Evolutionary conservation across 108 stramenopile species (phyloP), one percentile per base, ranked within the genome.

Genomic region (Skeletonema tropicum): DNA sequence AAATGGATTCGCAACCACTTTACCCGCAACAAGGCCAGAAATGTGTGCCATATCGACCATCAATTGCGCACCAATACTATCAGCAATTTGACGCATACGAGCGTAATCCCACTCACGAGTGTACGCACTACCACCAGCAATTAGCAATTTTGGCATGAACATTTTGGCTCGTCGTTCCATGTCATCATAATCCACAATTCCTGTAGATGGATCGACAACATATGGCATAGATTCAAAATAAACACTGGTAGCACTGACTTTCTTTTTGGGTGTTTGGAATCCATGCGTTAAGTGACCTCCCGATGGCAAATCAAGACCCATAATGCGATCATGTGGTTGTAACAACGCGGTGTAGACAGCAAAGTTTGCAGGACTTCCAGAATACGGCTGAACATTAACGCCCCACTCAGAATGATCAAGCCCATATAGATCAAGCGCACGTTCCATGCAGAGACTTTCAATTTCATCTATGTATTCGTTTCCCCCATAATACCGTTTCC

Each of bases 1-100:
- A 85, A 99, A 99, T 19, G 99, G 99, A 83, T 76, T 91, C 4
- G 63, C 75, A 8, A 87, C 97, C 26, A 97, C 97, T 42, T 83
- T 71, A 3, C 95, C 97, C 15, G 98, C 98, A 33, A 99, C 98
- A 3, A 99, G 88, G 55, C 99, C 99, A 2, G 97, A 98, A 66
- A 98, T 96, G 82, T 99, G 99, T 9, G 98, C 98, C 99, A 99
- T 99, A 84, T 99, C 99, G 21, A 97, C 97, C 95, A 99, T 94
- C 38, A 99, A 83, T 68, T 97, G 68, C 6, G 99, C 92, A 30
- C 98, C 98, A 57, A 99, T 94, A 25, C 87, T 87, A 73, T 99
- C 97, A 19, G 99, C 99, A 78, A 98, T 99, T 59, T 90, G 80
- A 73, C 97, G 83, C 96, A 99, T 97, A 13, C 94, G 82, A 5